A percentile compares a stretch with the other conserved stretches of the same genome.
Conservation (phyloP, 306 rosid genomes). For the Boehmeria nivea region DNA sequence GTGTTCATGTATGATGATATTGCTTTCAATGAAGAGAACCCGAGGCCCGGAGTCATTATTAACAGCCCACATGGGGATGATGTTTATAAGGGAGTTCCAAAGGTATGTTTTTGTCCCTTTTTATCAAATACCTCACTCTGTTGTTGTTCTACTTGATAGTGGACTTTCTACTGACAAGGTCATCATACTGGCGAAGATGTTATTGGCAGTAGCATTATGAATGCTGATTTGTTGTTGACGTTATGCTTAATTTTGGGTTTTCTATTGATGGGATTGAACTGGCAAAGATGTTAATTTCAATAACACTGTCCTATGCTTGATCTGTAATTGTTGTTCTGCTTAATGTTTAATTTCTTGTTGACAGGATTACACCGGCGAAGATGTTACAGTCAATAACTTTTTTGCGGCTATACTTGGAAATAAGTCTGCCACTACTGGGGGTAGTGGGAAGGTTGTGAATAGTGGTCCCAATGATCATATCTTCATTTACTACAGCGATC, state of each 20-base stretch:
- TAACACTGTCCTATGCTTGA: too few species aligned
- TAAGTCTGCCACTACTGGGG: conserved; percentile 67
- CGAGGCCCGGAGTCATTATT: conserved; percentile 83
- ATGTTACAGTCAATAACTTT: conserved; percentile 64
- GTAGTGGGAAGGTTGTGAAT: conserved; percentile 90
- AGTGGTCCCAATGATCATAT: conserved; percentile 95
- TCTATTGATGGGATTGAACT: too few species aligned
- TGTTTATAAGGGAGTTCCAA: conserved; percentile 90
- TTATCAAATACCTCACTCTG: too few species aligned
- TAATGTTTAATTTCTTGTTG: conserved; percentile 2
- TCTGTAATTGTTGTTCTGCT: background rate
- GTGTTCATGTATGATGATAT: conserved; percentile 97
- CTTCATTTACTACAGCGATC: conserved; percentile 75
- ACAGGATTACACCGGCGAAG: conserved; percentile 83
- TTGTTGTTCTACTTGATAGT: too few species aligned
- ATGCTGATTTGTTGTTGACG: too few species aligned
- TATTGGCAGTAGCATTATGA: too few species aligned
- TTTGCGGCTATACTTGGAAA: conserved; percentile 84
- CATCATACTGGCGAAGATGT: too few species aligned
- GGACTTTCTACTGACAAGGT: too few species aligned
- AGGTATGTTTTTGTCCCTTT: conserved; percentile 37
- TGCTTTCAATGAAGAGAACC: conserved; percentile 70
- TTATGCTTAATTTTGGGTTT: too few species aligned
- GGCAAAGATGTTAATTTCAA: too few species aligned
- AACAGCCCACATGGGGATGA: conserved; percentile 82